Conservation (phyloP, 2,329 filamentous ascomycete genomes). For the Botrytis porri region DNA sequence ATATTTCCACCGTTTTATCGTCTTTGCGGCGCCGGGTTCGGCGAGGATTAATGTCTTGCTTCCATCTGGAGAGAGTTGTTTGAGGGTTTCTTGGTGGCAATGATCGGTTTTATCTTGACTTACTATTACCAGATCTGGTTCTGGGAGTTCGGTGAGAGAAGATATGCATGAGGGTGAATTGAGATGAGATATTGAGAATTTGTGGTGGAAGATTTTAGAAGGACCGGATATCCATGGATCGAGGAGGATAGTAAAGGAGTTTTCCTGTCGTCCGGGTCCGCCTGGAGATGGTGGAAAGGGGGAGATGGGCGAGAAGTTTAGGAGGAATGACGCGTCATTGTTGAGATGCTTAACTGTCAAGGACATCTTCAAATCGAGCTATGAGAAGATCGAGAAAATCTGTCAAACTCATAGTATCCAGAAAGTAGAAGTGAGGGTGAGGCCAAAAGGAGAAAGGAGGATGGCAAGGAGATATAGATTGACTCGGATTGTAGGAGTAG, state of each 20-base stretch:
- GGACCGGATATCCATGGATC: conserved; percentile 68
- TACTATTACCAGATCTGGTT: conserved; percentile 56
- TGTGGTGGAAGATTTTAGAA: conserved; percentile 57
- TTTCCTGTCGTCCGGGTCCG: conserved; percentile 39
- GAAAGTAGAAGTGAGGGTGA: background rate
- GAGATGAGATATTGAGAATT: conserved; percentile 59
- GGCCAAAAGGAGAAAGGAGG: background rate
- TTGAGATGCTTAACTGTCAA: conserved; percentile 63
- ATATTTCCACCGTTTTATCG: conserved; percentile 66
- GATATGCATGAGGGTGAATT: conserved; percentile 54
- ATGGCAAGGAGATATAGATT: background rate
- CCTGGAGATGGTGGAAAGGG: conserved; percentile 39
- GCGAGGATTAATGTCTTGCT: conserved; percentile 62
- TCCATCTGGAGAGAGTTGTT: conserved; percentile 54
- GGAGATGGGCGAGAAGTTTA: conserved; percentile 51
- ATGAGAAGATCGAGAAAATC: conserved; percentile 23
- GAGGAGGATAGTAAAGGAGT: conserved; percentile 63
- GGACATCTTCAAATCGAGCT: conserved; percentile 48
- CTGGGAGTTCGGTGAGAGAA: conserved; percentile 52
- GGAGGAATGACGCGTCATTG: conserved; percentile 61
- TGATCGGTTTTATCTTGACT: conserved; percentile 65
- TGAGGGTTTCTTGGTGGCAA: conserved; percentile 66
- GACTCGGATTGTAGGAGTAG: background rate
- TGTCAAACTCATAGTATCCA: conserved; percentile 23
- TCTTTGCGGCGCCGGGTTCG: conserved; percentile 60